Evolutionary conservation across 768 basidiomycete species (phyloP), one percentile per base, ranked within the genome.

Genomic region (Macrolepiota dolichaula): DNA sequence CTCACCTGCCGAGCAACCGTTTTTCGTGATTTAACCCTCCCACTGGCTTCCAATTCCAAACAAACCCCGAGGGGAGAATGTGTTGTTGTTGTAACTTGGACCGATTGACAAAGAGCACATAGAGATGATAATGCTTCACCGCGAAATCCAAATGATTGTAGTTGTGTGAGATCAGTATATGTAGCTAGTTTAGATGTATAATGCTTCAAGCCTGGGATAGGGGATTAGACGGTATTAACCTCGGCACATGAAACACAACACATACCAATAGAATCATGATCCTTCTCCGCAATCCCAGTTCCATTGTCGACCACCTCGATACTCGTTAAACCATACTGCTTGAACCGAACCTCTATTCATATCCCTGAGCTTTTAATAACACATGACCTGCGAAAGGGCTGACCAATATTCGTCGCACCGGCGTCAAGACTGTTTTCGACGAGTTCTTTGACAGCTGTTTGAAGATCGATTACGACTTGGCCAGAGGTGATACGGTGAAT

Each of bases 391-490:
- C 12, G 4, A 13, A 12, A 15, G 19, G 27, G 11, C 87, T 32
- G 49, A 92, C 96, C 96, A 44, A 99, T 85, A 65, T 76, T 86
- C 0, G 91, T 94, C 0, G 95, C 92, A 0, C 90, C 91, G 1
- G 97, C 95, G 71, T 99, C 97, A 29, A 98, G 76, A 61, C 93
- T 92, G 71, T 99, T 99, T 74, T 99, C 97, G 1, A 99, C 84
- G 9, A 98, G 85, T 72, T 99, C 97, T 71, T 98, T 99, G 61
- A 98, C 88, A 1, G 94, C 94, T 0, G 91, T 92, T 70, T 95
- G 94, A 0, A 98, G 83, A 70, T 97, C 94, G 27, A 96, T 81
- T 0, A 98, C 91, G 50, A 98, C 96, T 71, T 98, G 97, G 1
- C 96, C 96, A 1, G 94, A 94, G 0, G 95, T 92, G 57, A 99